phyloP scores from a whole-genome alignment of 1,284 basidiomycete species.

The Ganoderma sinense region DNA sequence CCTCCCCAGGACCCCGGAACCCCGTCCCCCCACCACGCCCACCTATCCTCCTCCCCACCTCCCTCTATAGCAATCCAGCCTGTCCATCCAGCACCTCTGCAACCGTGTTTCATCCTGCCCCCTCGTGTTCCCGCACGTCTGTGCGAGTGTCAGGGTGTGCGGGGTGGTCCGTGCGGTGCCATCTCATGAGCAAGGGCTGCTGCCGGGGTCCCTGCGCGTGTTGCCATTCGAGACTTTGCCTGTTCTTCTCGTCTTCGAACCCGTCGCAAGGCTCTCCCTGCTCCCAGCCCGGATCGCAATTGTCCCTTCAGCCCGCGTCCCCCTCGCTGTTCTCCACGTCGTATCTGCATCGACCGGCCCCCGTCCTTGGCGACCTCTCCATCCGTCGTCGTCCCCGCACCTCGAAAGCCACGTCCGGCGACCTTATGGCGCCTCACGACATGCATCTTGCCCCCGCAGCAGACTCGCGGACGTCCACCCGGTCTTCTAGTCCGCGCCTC shows the following conservation, averaged over 20 bases:
- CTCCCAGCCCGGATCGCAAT: constrained; percentile 1
- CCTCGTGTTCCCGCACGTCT: not conserved
- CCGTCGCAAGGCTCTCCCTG: constrained; percentile 8
- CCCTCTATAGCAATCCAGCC: not conserved
- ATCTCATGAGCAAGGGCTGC: constrained; percentile 26
- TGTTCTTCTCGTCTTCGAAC: constrained; percentile 18
- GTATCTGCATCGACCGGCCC: not conserved
- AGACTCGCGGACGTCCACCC: not conserved
- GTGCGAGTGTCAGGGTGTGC: not conserved
- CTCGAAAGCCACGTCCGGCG: not conserved
- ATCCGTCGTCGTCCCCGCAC: not conserved
- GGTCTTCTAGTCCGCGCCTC: constrained; percentile 3
- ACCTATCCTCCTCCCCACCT: not conserved
- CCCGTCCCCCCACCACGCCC: constrained; percentile 1
- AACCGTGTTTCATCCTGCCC: not conserved
- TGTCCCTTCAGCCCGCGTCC: constrained; percentile 6
- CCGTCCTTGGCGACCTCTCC: not conserved
- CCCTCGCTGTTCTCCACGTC: constrained; percentile 6
- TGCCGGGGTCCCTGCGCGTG: constrained; percentile 31
- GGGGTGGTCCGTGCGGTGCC: constrained; percentile 32
- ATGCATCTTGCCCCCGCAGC: constrained; percentile 5
- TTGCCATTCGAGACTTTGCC: constrained; percentile 34
- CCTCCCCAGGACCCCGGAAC: constrained; percentile 22
- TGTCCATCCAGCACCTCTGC: not conserved
- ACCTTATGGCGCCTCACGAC: constrained; percentile 15